Evolutionary conservation across 2,329 filamentous ascomycete species (phyloP), one percentile per base, ranked within the genome.

Genomic region (Aspergillus intermedius): DNA sequence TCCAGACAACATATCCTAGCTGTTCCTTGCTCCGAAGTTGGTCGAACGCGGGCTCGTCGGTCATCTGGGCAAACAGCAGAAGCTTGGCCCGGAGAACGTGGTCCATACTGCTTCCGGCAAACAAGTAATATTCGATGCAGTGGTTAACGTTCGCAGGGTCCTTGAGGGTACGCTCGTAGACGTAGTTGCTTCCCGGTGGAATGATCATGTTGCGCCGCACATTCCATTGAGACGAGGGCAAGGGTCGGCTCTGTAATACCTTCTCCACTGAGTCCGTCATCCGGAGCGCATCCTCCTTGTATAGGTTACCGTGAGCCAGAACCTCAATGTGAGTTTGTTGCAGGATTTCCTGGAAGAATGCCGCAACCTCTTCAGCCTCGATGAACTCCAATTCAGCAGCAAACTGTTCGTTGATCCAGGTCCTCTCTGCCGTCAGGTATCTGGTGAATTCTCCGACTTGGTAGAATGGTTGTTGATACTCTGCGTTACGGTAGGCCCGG

Each of bases 21-120:
- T 98, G 91, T 68, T 98, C 91, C 70, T 97, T 96, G 40, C 93
- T 97, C 44, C 93, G 83, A 6, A 98, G 78, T 67, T 95, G 90
- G 69, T 98, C 89, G 64, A 97, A 98, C 7, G 87, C 87, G 3
- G 91, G 91, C 71, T 98, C 93, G 49, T 95, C 87, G 0, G 89
- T 84, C 72, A 98, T 87, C 69, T 97, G 93, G 22, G 88, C 86
- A 39, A 96, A 78, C 5, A 98, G 77, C 39, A 94, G 76, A 0
- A 88, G 78, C 67, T 87, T 90, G 12, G 91, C 87, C 15, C 89
- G 82, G 10, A 87, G 69, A 5, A 70, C 64, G n/a, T 83, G 79
- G 61, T 95, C 84, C 3, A 81, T 77, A 54, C 83, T 81, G 54
- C 81, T 78, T 17, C 87, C 87, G 42, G 88, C 74, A 49, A 83